Evolutionary conservation across 768 basidiomycete genomes (phyloP).

Genomic region (Suillus placidus): DNA sequence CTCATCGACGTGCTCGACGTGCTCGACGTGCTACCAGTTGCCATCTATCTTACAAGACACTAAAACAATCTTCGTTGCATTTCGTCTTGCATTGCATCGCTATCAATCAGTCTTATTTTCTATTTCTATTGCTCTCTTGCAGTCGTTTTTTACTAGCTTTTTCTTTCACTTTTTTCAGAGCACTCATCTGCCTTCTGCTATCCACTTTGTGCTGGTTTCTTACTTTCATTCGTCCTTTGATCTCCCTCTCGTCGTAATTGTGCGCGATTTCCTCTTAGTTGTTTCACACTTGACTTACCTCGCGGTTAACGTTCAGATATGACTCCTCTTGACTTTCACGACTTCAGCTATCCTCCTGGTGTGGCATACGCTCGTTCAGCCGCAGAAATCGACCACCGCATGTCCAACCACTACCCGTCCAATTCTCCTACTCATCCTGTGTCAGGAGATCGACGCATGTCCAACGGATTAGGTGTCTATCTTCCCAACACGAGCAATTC

Average conservation of each 20-base stretch:
- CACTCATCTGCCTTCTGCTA: slow-evolving; percentile 4
- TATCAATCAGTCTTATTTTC: slow-evolving; percentile 28
- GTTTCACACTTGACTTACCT: slow-evolving; percentile 7
- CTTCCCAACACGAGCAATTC: slow-evolving; percentile 25
- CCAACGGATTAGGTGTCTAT: slow-evolving; percentile 19
- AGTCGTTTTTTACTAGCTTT: slow-evolving; percentile 24
- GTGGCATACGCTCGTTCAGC: slow-evolving; percentile 29
- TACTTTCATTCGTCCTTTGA: slow-evolving; percentile 3
- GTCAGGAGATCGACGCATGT: slow-evolving; percentile 26
- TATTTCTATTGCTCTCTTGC: slow-evolving; percentile 33
- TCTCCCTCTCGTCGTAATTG: not conserved
- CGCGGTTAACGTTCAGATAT: slow-evolving; percentile 29
- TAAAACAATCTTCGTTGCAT: slow-evolving; percentile 32
- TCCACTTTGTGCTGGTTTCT: slow-evolving; percentile 11
- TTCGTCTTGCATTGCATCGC: slow-evolving; percentile 38
- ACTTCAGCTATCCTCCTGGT: slow-evolving; percentile 41
- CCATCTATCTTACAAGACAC: slow-evolving; percentile 33
- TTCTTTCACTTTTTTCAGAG: slow-evolving; percentile 27
- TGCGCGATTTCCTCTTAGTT: not conserved
- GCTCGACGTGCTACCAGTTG: slow-evolving; percentile 13
- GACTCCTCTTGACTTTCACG: slow-evolving; percentile 48
- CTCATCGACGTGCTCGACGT: slow-evolving; percentile 2
- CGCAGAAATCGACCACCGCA: slow-evolving; percentile 37
- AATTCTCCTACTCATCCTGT: slow-evolving; percentile 16
- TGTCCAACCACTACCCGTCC: slow-evolving; percentile 20